phyloP scores from a whole-genome alignment of 2,329 filamentous ascomycete species.

The Lachnellula hyalina region DNA sequence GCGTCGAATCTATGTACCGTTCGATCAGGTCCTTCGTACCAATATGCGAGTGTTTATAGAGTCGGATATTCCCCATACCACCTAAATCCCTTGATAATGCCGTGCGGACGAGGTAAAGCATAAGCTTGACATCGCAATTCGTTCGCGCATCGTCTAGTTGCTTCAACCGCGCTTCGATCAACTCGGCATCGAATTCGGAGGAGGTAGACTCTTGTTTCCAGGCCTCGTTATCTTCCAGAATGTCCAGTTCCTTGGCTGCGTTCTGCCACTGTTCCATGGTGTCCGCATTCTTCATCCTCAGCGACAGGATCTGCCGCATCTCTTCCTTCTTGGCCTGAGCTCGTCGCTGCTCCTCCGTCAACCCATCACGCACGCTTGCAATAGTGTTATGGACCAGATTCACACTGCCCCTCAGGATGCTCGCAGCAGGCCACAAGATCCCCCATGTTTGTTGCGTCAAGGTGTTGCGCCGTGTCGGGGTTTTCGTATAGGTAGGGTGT shows the following conservation, averaged over 20 bases:
- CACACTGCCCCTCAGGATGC: slow-evolving; percentile 21
- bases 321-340: slow-evolving; percentile 46
- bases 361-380: slow-evolving; percentile 24
- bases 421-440: slow-evolving; percentile 23
- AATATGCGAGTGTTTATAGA: slow-evolving; percentile 79
- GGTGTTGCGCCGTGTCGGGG: slow-evolving; percentile 7
- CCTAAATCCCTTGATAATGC: slow-evolving; percentile 75
- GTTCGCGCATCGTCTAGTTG: slow-evolving; percentile 70
- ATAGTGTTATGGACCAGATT: slow-evolving; percentile 26
- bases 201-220: slow-evolving; percentile 65
- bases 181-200: slow-evolving; percentile 53
- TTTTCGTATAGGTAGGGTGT: slow-evolving; percentile 13
- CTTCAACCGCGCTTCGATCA: slow-evolving; percentile 64
- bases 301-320: slow-evolving; percentile 55
- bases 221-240: slow-evolving; percentile 69
- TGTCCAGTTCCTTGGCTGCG: slow-evolving; percentile 72
- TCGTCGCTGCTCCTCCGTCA: slow-evolving; percentile 41
- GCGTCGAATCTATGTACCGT: slow-evolving; percentile 73
- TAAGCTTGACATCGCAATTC: slow-evolving; percentile 65
- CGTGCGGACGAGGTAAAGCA: slow-evolving; percentile 78
- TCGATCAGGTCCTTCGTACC: slow-evolving; percentile 87
- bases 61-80: slow-evolving; percentile 74
- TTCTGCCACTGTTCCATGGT: slow-evolving; percentile 67
- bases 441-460: slow-evolving; percentile 16
- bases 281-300: slow-evolving; percentile 62